These are phyloP conservation scores for Pseudogymnoascus sp. DNA, from an alignment of 2,329 filamentous ascomycete species.

Conservation along the genomic window DNA sequence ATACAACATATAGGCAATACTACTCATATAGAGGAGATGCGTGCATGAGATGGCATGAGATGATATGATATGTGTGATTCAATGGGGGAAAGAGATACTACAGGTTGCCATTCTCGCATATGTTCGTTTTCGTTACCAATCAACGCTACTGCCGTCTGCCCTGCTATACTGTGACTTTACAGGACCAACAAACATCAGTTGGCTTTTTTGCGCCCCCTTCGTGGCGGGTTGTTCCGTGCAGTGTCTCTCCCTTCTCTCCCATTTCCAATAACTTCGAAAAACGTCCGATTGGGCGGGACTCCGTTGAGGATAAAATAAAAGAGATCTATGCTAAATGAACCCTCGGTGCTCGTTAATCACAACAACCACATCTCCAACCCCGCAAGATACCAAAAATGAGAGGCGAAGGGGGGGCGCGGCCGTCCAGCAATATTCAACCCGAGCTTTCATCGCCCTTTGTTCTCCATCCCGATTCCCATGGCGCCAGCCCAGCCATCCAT, in stretches of 20 bases:
- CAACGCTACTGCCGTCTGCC: background rate
- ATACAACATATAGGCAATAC: background rate
- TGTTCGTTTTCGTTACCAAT: background rate
- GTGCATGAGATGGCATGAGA: background rate
- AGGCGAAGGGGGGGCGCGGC: background rate
- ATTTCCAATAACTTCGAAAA: background rate
- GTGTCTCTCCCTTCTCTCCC: background rate
- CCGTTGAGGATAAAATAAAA: slow-evolving; percentile 6
- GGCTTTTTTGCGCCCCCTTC: background rate
- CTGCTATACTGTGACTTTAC: background rate
- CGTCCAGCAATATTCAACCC: slow-evolving; percentile 1
- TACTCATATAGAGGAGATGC: background rate
- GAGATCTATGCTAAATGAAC: slow-evolving; percentile 4
- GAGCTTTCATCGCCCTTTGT: slow-evolving; percentile 2
- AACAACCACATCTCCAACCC: background rate
- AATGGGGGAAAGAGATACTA: slow-evolving; percentile 1
- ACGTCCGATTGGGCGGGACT: background rate
- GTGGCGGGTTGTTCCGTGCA: background rate
- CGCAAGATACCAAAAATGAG: background rate
- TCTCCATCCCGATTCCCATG: background rate
- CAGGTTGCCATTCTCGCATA: background rate
- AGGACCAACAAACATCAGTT: background rate
- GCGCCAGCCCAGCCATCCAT: background rate
- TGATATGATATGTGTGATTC: slow-evolving; percentile 1
- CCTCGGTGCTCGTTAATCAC: slow-evolving; percentile 1